Evolutionary conservation across 345 rosid genomes (phyloP), one percentile per base, ranked within the genome.

Genomic region (Trapa bicornis): DNA sequence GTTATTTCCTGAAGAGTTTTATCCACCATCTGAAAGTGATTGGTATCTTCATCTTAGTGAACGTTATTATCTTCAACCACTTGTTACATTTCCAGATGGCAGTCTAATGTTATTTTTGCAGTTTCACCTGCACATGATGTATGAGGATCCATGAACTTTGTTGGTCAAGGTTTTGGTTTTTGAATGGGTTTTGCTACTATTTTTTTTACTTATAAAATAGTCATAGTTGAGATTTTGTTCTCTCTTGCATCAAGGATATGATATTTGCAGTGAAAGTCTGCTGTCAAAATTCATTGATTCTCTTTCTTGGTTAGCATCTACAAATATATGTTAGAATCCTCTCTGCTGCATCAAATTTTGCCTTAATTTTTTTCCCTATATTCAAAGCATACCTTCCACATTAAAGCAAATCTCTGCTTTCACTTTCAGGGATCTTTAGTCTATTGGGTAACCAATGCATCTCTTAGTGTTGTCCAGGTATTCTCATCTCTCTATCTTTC

Each of bases 401-500:
- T 4, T 35, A 36, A 62, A 14, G 22, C 37, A 58, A 58, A 32
- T 58, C 39, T n/a, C 6, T 14, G 62, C 56, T 29, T 47, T 70
- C 22, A 50, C 65, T 63, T 64, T 74, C 81, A 88, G 97, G 98
- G 96, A 75, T 88, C 94, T 77, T 84, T 88, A 70, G 82, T 93
- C 41, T 93, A 90, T 72, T 92, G 98, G 98, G 69, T 83, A 66
- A 84, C 98, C 61, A 93, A 93, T 78, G 78, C 86, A 67, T 86
- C 96, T 70, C 68, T 83, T 67, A 90, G 78, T 78, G 45, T 80
- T 47, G 62, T 92, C 58, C 98, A 88, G 98, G 98, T 93, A 60
- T 63, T 82, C 71, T 82, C 71, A 73, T 17, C 74, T 50, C 32
- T 29, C 22, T 42, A 42, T 47, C 37, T 12, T 8, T 32, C 63